Evolutionary conservation across 2,329 filamentous ascomycete genomes (phyloP).

Genomic region (Hymenoscyphus repandus): DNA sequence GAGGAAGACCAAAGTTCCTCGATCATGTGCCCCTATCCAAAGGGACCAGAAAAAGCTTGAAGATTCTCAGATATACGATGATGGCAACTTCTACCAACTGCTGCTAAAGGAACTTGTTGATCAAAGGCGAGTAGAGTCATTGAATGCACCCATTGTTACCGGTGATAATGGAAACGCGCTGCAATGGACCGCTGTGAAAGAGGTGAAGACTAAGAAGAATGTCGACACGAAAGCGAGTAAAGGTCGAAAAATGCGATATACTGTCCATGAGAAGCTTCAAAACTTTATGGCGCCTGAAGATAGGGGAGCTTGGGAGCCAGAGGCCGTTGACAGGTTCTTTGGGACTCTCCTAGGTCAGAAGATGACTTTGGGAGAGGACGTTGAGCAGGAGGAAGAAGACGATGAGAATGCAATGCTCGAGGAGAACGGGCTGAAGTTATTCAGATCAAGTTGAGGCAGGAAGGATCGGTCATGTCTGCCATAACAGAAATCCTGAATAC

Average conservation of each 20-base stretch:
- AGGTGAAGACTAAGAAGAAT: conserved; percentile 73
- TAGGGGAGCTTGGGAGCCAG: conserved; percentile 70
- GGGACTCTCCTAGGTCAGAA: conserved; percentile 69
- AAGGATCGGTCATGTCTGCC: neutral
- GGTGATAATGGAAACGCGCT: conserved; percentile 34
- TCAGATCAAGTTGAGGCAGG: conserved; percentile 21
- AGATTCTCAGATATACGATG: conserved; percentile 72
- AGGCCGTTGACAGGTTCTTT: conserved; percentile 73
- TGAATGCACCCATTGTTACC: conserved; percentile 35
- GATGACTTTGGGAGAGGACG: conserved; percentile 57
- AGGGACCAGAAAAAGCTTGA: conserved; percentile 51
- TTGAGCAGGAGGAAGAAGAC: conserved; percentile 45
- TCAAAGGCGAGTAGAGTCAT: conserved; percentile 70
- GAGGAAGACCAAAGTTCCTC: conserved; percentile 63
- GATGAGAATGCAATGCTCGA: conserved; percentile 38
- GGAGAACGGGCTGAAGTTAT: conserved; percentile 30
- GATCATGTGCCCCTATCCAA: conserved; percentile 72
- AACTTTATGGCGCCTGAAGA: conserved; percentile 97
- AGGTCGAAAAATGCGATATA: conserved; percentile 88
- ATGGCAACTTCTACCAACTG: conserved; percentile 90
- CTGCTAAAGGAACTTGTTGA: conserved; percentile 91
- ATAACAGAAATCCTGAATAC: neutral
- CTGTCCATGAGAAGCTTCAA: conserved; percentile 92
- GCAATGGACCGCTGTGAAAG: conserved; percentile 63
- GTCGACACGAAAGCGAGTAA: conserved; percentile 95